A percentile compares a stretch with the other conserved stretches of the same genome.
Evolutionary conservation across 1,139 yeast species (phyloP).

Genomic region (Kluyveromyces sp.): DNA sequence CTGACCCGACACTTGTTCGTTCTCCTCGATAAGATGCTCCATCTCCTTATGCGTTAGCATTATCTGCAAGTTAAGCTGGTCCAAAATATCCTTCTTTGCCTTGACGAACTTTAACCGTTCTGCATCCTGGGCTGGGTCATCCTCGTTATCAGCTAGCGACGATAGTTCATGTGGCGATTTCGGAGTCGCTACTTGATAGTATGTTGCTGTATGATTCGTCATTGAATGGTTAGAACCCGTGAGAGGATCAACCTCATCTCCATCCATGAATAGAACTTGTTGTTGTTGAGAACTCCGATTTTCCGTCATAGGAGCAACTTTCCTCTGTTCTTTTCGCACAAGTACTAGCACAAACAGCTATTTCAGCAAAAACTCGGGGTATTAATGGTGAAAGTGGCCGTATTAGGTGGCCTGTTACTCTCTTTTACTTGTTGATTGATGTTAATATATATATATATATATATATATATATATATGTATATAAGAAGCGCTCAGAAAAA

Average conservation of each 20-base stretch:
- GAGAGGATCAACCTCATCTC: conserved; percentile 11
- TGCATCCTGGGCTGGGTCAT: conserved; percentile 19
- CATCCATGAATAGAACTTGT: conserved; percentile 21
- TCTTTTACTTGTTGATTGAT: no score
- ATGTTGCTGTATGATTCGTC: conserved; percentile 9
- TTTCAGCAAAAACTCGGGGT: no score
- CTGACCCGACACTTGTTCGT: conserved; percentile 57
- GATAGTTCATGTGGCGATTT: conserved; percentile 33
- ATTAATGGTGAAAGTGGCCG: no score
- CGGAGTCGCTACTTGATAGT: conserved; percentile 36
- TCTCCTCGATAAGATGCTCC: conserved; percentile 50
- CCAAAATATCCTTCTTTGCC: conserved; percentile 29
- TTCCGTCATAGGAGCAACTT: no score
- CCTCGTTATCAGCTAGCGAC: conserved; percentile 13
- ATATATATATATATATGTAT: no score
- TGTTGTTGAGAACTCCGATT: background rate
- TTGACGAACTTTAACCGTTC: conserved; percentile 25
- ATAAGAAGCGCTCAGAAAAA: no score
- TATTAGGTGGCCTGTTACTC: no score
- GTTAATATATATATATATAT: no score
- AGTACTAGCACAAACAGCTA: no score
- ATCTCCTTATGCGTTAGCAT: conserved; percentile 63
- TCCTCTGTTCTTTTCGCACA: no score
- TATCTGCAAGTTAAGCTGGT: conserved; percentile 58
- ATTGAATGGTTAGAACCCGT: conserved; percentile 4